Evolutionary conservation across 2,329 filamentous ascomycete species (phyloP), one percentile per base, ranked within the genome.

Genomic region (Cladophialophora carrionii): DNA sequence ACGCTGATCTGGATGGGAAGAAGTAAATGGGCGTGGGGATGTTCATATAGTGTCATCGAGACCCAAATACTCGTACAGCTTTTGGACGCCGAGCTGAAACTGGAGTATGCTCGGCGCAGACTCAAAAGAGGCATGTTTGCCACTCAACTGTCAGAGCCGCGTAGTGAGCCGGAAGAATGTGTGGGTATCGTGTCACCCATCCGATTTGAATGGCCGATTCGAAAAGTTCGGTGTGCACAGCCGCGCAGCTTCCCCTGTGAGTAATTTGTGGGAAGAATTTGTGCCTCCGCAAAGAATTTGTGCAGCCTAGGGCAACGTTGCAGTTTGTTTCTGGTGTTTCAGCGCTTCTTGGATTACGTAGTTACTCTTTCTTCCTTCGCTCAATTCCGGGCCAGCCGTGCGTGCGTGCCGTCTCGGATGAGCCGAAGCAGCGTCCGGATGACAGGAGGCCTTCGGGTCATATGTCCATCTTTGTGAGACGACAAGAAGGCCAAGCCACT

Each of bases 1-100:
- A 85, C 69, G 70, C 73, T 1, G 85, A 86, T 73, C 71, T 88
- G 62, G 86, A 88, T 59, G 85, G 85, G 3, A 74, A 73, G 60
- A 24, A 54, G 17, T 29, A 9, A 43, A 43, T 43, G 7, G 8
- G 2, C n/a, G 20, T 6, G 48, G 24, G 48, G 20, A 8, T 51
- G 48, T 51, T 3, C 41, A 43, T 14, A 8, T 12, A 43, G 8
- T 43, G 41, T 14, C 12, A 3, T n/a, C 3, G 9, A 43, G 9
- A 12, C 41, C 3, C 3, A n/a, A n/a, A 12, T 14, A 20, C 41
- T 14, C 12, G 20, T 49, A 17, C 9, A 26, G 12, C 3, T 43
- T 43, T 43, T 43, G 12, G 41, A 12, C 37, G 8, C 17, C 7
- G 17, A 43, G 37, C 37, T 43, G 37, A 43, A 43, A 43, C 37